Base-by-base conservation (phyloP, 768 basidiomycete species). In the Terana coerulea region DNA sequence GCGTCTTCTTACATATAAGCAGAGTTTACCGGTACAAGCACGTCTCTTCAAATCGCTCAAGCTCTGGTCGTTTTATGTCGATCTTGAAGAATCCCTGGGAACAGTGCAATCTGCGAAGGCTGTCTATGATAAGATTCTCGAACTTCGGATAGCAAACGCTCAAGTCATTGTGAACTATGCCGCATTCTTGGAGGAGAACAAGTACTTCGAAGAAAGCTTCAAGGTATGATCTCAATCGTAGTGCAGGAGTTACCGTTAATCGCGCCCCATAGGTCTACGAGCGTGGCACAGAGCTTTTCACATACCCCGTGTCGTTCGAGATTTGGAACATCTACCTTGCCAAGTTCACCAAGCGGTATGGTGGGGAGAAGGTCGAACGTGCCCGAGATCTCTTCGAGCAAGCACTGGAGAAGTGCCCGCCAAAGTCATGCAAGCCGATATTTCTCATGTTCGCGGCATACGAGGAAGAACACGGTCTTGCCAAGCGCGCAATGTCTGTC, bases 301-400 rank as follows among this genome's bases (percentile, higher is more conserved):
- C 95, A 8, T 98, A 91, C 77, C 97, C 97, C 0, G 84, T 98
- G 54, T 95, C 93, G 3, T 98, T 98, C 67, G 97, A 99, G 70
- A 85, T 99, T 57, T 98, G 97, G 95, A 98, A 99, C 67, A 97
- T 97, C 47, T 99, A 98, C 68, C 72, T 99, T 17, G 86, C 91
- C 37, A 98, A 98, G 69, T 99, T 99, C 66, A 81, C 95, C 53
- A 94, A 92, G 69, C 89, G 97, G 70, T 98, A 95, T 70, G 93
- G 89, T 28, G 97, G 97, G 4, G 78, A 86, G 36, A 99, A 98
- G 69, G 72, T 99, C 7, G 97, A 98, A 67, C 85, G 97, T 46
- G 82, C 94, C n/a, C 82, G 97, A 53, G 97, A 99, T 69, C 77
- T 99, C 19, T 99, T 98, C 65, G 97, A 98, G 63, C 97, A 99